These are phyloP conservation scores for Codiaeum variegatum DNA, from an alignment of 441 rosid genomes.

Conservation along the genomic window DNA sequence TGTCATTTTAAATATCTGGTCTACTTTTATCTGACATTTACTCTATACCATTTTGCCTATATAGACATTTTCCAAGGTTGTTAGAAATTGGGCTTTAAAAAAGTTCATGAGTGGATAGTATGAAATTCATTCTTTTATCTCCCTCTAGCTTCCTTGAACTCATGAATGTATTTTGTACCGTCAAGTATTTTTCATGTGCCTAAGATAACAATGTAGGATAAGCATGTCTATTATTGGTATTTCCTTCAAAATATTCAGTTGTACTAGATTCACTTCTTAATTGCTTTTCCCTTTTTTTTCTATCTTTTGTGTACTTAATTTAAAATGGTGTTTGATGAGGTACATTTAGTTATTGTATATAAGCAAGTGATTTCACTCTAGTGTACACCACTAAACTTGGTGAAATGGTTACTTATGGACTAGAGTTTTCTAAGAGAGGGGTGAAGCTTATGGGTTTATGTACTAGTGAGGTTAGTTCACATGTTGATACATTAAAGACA, in stretches of 20 bases:
- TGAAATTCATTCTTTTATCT: slow-evolving; percentile 21
- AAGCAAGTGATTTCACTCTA: slow-evolving; percentile 80
- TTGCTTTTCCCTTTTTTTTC: background rate
- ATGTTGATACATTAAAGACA: slow-evolving; percentile 69
- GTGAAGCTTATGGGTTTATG: slow-evolving; percentile 72
- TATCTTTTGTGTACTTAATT: too few species aligned
- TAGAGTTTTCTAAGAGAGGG: slow-evolving; percentile 53
- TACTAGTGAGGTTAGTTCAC: slow-evolving; percentile 67
- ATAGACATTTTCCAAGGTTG: slow-evolving; percentile 83
- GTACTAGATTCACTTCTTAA: background rate
- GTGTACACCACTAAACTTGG: slow-evolving; percentile 82
- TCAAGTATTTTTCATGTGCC: background rate
- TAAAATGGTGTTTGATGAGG: background rate
- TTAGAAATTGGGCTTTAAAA: slow-evolving; percentile 95
- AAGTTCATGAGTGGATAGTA: slow-evolving; percentile 99
- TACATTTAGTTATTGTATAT: background rate
- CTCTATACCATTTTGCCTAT: slow-evolving; percentile 15
- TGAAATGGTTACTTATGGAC: slow-evolving; percentile 47
- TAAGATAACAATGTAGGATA: background rate
- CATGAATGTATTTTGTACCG: background rate
- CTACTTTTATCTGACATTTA: slow-evolving; percentile 7
- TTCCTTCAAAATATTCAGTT: background rate
- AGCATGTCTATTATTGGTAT: background rate
- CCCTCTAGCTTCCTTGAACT: slow-evolving; percentile 4
- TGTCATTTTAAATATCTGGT: background rate